Base-by-base conservation (phyloP, 2,329 filamentous ascomycete genomes). In the Talaromyces sp. region DNA sequence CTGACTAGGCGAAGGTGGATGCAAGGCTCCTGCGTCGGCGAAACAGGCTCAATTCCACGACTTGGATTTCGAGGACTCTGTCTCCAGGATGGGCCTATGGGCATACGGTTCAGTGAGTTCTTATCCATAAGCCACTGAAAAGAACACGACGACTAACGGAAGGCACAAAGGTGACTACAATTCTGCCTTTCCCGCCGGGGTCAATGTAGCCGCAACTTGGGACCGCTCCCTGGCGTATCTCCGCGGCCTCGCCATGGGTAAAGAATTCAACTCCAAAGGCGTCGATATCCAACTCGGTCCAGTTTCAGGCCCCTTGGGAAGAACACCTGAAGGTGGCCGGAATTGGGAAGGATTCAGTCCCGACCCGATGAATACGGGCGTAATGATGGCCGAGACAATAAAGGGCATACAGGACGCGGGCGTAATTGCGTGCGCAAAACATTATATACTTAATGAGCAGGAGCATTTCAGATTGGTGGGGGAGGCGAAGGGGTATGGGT, bases 61-160 rank as follows among this genome's bases (percentile, higher is more conserved):
- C 71, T 81, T 22, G 91, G 91, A 49, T 81, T 89, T 5, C 87
- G 85, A 69, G 84, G 87, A 27, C 81, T 96, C n/a, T 97, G 93
- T 75, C 80, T 94, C 81, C 92, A 97, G 72, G 93, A 97, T 74
- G 89, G 90, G 2, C 93, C 93, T 8, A 81, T 95, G 1, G 93
- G 93, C 66, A 81, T 97, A 64, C 90, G 93, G 59, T 85, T 89
- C 64, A 81, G 83, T 85, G 76, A 57, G 81, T 13, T 8, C 31
- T 54, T 5, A 7, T 13, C 16, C 27, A 31, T 3, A 31, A 31
- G 27, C 27, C 27, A 31, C 27, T 31, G 1, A 8, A 19, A 16
- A 27, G 8, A 41, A 31, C 16, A 59, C 24, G 35, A 16, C 59
- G 5, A 31, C 27, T 52, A n/a, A 66, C 54, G 35, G 27, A 31